Evolutionary conservation across 2,329 filamentous ascomycete species (phyloP).

Genomic region (Claviceps sp.): DNA sequence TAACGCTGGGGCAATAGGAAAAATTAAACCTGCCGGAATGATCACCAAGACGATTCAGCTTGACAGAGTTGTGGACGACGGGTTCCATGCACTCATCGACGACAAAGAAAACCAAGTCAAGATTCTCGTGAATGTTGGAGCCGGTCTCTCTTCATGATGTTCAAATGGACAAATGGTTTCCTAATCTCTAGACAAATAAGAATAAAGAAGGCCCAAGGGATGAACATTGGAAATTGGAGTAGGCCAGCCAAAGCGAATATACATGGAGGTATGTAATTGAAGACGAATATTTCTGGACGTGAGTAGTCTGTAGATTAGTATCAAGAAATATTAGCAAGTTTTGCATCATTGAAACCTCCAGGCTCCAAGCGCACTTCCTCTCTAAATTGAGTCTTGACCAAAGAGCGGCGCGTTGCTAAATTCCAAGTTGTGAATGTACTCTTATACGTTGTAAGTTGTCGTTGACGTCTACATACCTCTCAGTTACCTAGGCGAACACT

Average conservation of each 20-base stretch:
- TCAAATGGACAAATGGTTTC: not conserved
- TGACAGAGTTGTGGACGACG: conserved; percentile 41
- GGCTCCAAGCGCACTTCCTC: too few relatives aligned
- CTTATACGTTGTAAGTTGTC: too few relatives aligned
- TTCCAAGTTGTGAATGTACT: too few relatives aligned
- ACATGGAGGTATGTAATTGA: not conserved
- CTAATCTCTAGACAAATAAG: not conserved
- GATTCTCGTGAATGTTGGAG: conserved; percentile 37
- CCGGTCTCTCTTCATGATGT: conserved; percentile 1
- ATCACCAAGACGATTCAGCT: conserved; percentile 46
- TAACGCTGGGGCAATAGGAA: conserved; percentile 18
- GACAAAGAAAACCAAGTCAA: conserved; percentile 52
- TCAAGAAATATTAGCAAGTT: not conserved
- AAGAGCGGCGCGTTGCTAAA: too few relatives aligned
- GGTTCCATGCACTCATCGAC: conserved; percentile 41
- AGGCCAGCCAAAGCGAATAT: not conserved
- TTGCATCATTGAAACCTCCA: too few relatives aligned
- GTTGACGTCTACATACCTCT: too few relatives aligned
- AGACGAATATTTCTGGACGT: not conserved
- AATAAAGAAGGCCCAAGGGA: not conserved
- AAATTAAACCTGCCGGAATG: conserved; percentile 41
- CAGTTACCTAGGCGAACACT: too few relatives aligned
- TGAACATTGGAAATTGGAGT: not conserved
- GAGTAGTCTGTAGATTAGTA: conserved; percentile 2
- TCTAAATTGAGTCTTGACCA: too few relatives aligned